Conservation (phyloP, 78 protist genomes). For the Emiliania huxleyi region DNA sequence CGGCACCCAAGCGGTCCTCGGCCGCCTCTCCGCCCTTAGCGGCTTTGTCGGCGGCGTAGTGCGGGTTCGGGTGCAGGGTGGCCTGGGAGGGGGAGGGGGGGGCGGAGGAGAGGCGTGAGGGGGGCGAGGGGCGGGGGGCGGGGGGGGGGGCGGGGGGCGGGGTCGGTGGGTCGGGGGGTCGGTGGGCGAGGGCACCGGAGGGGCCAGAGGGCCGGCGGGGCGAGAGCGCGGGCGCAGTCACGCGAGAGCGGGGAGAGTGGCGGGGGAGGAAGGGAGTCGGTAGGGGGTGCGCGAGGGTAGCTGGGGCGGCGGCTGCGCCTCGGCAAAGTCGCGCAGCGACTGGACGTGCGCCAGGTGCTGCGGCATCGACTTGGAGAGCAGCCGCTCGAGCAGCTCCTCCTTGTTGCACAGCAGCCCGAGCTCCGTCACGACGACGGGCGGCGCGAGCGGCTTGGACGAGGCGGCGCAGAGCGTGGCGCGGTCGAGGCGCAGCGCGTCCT, state of each 20-base stretch:
- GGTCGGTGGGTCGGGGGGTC: too few relatives aligned
- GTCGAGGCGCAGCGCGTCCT: not conserved
- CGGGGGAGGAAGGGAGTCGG: too few relatives aligned
- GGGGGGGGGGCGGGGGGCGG: too few relatives aligned
- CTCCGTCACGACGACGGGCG: not conserved
- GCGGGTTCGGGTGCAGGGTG: not conserved
- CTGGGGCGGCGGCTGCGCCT: too few relatives aligned
- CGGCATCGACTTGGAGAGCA: not conserved
- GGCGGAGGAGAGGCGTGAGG: too few relatives aligned
- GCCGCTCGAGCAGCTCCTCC: not conserved
- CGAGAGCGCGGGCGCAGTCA: too few relatives aligned
- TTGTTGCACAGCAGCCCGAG: slow-evolving; percentile 8
- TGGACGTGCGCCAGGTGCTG: not conserved
- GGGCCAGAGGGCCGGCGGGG: too few relatives aligned
- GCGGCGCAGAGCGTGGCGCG: not conserved
- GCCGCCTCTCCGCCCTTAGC: not conserved
- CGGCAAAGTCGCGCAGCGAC: not conserved
- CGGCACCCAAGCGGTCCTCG: not conserved
- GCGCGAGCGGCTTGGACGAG: not conserved
- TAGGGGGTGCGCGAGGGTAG: too few relatives aligned
- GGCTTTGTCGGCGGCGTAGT: not conserved
- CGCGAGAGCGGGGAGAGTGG: too few relatives aligned
- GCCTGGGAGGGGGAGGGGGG: too few relatives aligned
- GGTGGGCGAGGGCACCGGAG: too few relatives aligned
- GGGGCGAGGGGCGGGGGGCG: too few relatives aligned